Conservation (phyloP, 73 alveolate genomes). For the Chromera velia region DNA sequence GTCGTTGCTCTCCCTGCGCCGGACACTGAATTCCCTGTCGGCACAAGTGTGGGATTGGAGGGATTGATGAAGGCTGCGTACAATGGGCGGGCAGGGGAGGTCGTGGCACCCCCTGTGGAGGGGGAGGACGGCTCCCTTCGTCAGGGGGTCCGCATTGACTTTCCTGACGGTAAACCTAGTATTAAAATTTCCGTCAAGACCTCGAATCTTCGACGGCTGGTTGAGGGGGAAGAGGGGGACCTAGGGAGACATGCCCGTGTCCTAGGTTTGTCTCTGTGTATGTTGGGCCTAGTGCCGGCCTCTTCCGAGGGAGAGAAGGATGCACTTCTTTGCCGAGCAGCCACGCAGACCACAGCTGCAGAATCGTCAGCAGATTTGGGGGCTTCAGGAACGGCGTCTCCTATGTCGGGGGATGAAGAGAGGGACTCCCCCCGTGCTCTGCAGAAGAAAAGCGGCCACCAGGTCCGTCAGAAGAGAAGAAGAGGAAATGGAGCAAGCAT, state of each 20-base stretch:
- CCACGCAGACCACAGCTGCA: background rate
- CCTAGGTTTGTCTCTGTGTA: constrained; percentile 7
- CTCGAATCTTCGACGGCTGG: constrained; percentile 8
- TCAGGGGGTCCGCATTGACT: too few species aligned
- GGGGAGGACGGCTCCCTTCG: too few species aligned
- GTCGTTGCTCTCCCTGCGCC: too few species aligned
- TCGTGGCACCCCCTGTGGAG: too few species aligned
- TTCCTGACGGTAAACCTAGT: too few species aligned
- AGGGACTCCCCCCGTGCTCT: background rate
- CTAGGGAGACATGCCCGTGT: constrained; percentile 8
- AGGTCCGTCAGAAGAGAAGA: too few species aligned
- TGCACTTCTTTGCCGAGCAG: background rate
- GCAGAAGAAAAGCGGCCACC: too few species aligned
- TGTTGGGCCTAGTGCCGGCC: constrained; percentile 1
- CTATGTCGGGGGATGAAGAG: background rate
- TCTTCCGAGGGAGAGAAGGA: background rate
- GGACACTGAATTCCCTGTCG: too few species aligned
- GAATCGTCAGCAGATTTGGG: constrained; percentile 4
- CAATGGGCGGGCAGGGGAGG: too few species aligned
- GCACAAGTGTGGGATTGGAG: too few species aligned
- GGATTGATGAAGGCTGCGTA: too few species aligned
- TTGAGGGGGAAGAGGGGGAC: constrained; percentile 8
- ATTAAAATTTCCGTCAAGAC: constrained; percentile 18
- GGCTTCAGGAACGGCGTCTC: background rate
- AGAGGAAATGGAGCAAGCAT: too few species aligned